Base-by-base conservation (phyloP, 805 yeast genomes). In the Yarrowia sp. region DNA sequence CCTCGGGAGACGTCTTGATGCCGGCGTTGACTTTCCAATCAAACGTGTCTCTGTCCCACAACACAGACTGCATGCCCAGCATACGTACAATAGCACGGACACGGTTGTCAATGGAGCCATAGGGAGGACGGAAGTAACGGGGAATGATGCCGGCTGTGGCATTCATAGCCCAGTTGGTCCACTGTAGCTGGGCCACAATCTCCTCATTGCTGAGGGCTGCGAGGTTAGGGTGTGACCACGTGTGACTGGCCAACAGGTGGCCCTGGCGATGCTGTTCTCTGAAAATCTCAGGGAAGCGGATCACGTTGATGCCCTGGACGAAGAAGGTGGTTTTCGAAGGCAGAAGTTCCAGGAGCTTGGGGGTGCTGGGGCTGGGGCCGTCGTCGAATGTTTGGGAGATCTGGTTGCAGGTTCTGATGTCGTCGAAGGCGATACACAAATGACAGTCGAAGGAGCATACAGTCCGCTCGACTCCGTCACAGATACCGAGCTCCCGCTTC, bases 141-240 rank as follows among this genome's bases (percentile, higher is more conserved):
- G 99, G 99, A 9, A 88, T 71, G 68, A 91, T 92, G 25, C 85
- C 78, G 0, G 90, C 88, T 0, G 97, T 91, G 1, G 97, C 97
- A 75, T 93, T 92, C 91, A 92, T 89, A 5, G 97, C 97, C 97
- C 97, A 93, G 31, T 90, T 84, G 1, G 96, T 85, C 99, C 99
- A 93, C 73, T 92, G 86, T 36, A 93, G 75, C 71, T 93, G 96
- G 0, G 97, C 96, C 62, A 88, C 84, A 18, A 93, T 84, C 65
- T 89, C 82, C 73, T 90, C 93, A 70, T 91, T 91, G 22, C 84
- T 73, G 62, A 92, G 77, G 0, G 84, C 73, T 1, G 97, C 97
- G 64, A 93, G 79, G 68, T 86, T 89, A 63, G 85, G 84, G 75
- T 93, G 98, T 0, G 91, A 84, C 97, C 97, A 93, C 0, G 97